Conservation (phyloP, 2,329 filamentous ascomycete genomes). For the Colletotrichum lini region DNA sequence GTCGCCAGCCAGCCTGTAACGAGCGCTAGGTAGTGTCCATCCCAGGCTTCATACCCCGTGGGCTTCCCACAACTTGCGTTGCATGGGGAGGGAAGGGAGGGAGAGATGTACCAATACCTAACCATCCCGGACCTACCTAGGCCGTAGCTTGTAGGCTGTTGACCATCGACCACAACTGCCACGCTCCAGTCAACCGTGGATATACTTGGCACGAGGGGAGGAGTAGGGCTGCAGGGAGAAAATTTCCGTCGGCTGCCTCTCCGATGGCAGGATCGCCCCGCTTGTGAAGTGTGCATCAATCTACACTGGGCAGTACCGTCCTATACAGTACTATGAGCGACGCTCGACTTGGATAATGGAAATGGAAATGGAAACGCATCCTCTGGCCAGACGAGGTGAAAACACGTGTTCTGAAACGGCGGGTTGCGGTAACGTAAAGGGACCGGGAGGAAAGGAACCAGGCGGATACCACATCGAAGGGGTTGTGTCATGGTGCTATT, state of each 20-base stretch:
- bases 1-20: not conserved
- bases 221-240: conserved; percentile 22
- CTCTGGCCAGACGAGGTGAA: conserved; percentile 25
- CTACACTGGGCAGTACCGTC: not conserved
- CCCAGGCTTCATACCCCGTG: conserved; percentile 9
- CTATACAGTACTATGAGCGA: not conserved
- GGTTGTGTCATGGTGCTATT: conserved; percentile 5
- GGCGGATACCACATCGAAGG: conserved; percentile 19
- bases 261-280: conserved; percentile 24
- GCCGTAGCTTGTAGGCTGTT: no score
- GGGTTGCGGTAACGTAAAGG: conserved; percentile 10
- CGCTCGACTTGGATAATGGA: not conserved
- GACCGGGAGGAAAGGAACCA: conserved; percentile 29
- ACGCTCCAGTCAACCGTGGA: not conserved
- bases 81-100: not conserved
- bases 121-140: not conserved
- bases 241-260: conserved; percentile 34
- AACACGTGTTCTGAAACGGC: conserved; percentile 33
- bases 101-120: not conserved
- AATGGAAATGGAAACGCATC: not conserved
- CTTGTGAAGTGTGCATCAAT: conserved; percentile 11
- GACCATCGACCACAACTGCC: not conserved
- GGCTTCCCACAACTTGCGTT: not conserved
- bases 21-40: conserved; percentile 9
- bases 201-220: not conserved